Percentiles rank a stretch among this genome's conserved stretches.
Conservation (phyloP, 2,329 filamentous ascomycete species). For the Neofusicoccum kwambonambiense region DNA sequence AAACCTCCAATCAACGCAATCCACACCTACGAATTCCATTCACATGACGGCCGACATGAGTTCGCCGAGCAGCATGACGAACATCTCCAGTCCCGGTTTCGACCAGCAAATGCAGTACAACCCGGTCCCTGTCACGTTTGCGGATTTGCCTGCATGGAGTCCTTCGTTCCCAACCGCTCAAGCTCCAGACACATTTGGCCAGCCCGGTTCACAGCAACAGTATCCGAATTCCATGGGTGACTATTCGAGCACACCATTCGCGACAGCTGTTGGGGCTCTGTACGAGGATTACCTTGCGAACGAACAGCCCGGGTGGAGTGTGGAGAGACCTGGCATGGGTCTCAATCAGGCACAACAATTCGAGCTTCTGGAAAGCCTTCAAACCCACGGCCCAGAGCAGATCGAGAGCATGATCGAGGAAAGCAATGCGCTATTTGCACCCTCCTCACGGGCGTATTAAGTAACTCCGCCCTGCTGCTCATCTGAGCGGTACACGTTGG, state of each 20-base stretch:
- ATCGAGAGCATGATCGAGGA: conserved; percentile 43
- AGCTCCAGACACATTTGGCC: conserved; percentile 27
- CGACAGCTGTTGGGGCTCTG: conserved; percentile 4
- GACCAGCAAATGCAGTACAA: conserved; percentile 25
- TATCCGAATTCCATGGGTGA: not conserved
- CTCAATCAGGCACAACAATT: conserved; percentile 78
- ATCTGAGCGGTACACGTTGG: not conserved
- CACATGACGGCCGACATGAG: not conserved
- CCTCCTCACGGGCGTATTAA: conserved; percentile 5
- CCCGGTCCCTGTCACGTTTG: conserved; percentile 36
- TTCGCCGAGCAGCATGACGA: not conserved
- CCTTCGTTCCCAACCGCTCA: conserved; percentile 36
- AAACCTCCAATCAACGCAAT: conserved; percentile 28
- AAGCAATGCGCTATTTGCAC: conserved; percentile 25
- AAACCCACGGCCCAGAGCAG: conserved; percentile 50
- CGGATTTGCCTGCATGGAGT: conserved; percentile 38
- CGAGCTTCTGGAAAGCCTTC: conserved; percentile 78
- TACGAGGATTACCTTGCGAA: conserved; percentile 43
- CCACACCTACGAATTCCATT: conserved; percentile 19
- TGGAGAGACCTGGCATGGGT: conserved; percentile 35
- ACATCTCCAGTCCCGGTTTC: not conserved
- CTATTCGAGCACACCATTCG: not conserved
- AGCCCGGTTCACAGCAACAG: conserved; percentile 24
- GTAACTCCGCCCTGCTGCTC: not conserved
- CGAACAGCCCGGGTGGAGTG: conserved; percentile 57